Evolutionary conservation across 192 early-diverging fungal genomes (phyloP).

Genomic region (Nowakowskiella sp.): DNA sequence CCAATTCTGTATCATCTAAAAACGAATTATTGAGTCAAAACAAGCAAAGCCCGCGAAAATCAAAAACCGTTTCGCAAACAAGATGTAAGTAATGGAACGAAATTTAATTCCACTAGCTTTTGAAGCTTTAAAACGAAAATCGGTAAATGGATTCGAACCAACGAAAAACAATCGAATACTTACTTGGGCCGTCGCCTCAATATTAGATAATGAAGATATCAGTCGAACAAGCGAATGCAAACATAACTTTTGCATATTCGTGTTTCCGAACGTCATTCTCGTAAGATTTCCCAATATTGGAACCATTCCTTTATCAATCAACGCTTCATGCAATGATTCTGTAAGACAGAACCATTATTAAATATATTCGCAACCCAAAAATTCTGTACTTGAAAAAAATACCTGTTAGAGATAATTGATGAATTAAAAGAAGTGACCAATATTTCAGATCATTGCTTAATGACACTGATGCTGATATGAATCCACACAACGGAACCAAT

Average conservation of each 20-base stretch:
- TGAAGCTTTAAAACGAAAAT: constrained; percentile 37
- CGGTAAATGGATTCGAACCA: not conserved
- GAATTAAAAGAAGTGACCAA: constrained; percentile 68
- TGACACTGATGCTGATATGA: constrained; percentile 41
- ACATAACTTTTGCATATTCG: constrained; percentile 75
- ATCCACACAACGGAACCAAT: constrained; percentile 45
- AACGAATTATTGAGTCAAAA: not conserved
- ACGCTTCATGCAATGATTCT: constrained; percentile 46
- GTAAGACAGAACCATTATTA: constrained; percentile 2
- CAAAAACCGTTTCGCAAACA: constrained; percentile 54
- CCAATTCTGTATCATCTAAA: constrained; percentile 66
- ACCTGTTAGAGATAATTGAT: constrained; percentile 64
- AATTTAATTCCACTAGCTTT: constrained; percentile 51
- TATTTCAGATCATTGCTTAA: constrained; percentile 71
- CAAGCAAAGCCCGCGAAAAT: not conserved
- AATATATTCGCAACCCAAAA: not conserved
- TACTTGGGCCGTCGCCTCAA: constrained; percentile 13
- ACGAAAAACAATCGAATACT: not conserved
- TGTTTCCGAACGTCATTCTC: constrained; percentile 70
- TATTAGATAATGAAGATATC: constrained; percentile 20
- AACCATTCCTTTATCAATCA: constrained; percentile 50
- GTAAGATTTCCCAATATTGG: constrained; percentile 55
- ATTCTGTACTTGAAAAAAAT: constrained; percentile 1
- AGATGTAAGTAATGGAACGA: constrained; percentile 56
- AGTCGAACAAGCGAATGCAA: constrained; percentile 67